Evolutionary conservation across 163 green algal genomes (phyloP).

Genomic region (Scenedesmus sp.): DNA sequence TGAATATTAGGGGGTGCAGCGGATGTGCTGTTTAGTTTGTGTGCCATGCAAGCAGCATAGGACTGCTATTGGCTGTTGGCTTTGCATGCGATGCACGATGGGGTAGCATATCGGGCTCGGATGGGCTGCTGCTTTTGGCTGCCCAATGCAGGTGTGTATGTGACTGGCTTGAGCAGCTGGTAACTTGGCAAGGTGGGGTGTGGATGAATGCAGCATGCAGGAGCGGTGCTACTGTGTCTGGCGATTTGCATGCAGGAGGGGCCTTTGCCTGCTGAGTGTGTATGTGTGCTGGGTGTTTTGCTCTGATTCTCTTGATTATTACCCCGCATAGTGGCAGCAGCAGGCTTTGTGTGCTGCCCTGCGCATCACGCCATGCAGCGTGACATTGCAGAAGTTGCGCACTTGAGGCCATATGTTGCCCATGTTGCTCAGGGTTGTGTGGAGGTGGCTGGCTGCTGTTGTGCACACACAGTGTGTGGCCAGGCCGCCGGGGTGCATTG

Average conservation of each 20-base stretch:
- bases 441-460: neutral
- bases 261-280: neutral
- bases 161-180: neutral
- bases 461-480: neutral
- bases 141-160: neutral
- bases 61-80: neutral
- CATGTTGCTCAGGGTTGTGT: neutral
- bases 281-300: slow-evolving; percentile 7
- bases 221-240: neutral
- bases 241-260: neutral
- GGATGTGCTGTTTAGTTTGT: neutral
- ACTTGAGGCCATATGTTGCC: neutral
- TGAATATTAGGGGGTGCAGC: neutral
- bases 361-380: neutral
- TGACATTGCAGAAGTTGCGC: neutral
- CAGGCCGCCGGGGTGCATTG: neutral
- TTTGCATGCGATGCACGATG: neutral
- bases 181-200: neutral
- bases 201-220: neutral
- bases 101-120: neutral
- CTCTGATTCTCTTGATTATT: neutral
- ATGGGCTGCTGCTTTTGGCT: neutral
- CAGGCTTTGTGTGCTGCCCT: neutral
- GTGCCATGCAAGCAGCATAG: neutral
- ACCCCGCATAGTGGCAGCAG: neutral